Base-by-base conservation (phyloP, 306 rosid genomes). In the Vigna hirtella region DNA sequence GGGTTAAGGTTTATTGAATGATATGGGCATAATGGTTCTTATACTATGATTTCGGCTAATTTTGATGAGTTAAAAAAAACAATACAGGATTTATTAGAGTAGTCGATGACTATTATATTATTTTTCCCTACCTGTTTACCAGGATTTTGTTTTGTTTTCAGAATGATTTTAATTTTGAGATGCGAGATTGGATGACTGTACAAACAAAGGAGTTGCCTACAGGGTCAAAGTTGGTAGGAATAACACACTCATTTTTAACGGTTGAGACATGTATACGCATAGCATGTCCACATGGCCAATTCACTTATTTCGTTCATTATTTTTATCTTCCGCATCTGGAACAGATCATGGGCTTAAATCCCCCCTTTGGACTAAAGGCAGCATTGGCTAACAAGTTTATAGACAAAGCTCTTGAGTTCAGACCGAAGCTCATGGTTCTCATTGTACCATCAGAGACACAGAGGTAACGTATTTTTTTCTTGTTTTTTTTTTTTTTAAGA, bases 341-440 rank as follows among this genome's bases (percentile, higher is more conserved):
- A 58, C 87, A 94, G 98, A 88, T 94, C 78, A 92, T 94, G 97
- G 98, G 98, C 47, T 87, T 94, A 28, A 94, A 94, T 82, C 98
- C 98, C 73, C 98, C 98, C 16, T 94, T 94, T 42, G 97, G 98
- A 73, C 64, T 90, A 56, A 84, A 88, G 85, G 96, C 96, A 51
- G 36, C 81, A 73, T 63, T 89, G 87, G 98, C 97, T 17, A 92
- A 94, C 84, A 83, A 78, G 83, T 94, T 94, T 78, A 85, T 94
- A 12, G 78, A 90, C 13, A 94, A 94, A 79, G 98, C 98, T 82
- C 96, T 94, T 1, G 81, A 92, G 83, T 94, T 94, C 81, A 59
- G 76, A 6, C 98, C 98, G 0, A 92, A 92, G 83, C 94, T 94
- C 61, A 74, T 94, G 81, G 82, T 94, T 85, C 97, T 94, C 79